Conservation (phyloP, 345 rosid species). For the Orychophragmus violaceus region DNA sequence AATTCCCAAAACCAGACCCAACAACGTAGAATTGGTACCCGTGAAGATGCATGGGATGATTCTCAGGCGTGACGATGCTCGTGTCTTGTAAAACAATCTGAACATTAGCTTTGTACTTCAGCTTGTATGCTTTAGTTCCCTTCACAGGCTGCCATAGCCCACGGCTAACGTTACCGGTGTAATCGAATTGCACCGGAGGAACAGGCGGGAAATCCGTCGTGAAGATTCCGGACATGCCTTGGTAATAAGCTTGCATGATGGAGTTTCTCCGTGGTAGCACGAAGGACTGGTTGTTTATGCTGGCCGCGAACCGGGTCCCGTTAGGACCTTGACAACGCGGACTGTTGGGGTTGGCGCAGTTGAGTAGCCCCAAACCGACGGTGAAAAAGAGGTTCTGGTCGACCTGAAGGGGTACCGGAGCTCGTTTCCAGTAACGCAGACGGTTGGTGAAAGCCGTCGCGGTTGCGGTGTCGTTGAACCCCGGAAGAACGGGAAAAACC, state of each 20-base stretch:
- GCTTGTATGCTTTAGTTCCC: slow-evolving; percentile 68
- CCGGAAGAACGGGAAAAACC: slow-evolving; percentile 65
- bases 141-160: slow-evolving; percentile 73
- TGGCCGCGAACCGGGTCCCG: slow-evolving; percentile 73
- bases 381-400: slow-evolving; percentile 64
- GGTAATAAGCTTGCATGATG: slow-evolving; percentile 85
- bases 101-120: slow-evolving; percentile 58
- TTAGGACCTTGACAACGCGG: slow-evolving; percentile 94
- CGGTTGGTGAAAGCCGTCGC: slow-evolving; percentile 60
- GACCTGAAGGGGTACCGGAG: slow-evolving; percentile 49
- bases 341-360: slow-evolving; percentile 65
- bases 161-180: slow-evolving; percentile 66
- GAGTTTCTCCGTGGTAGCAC: slow-evolving; percentile 63
- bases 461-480: slow-evolving; percentile 75
- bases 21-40: slow-evolving; percentile 72
- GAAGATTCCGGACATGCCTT: slow-evolving; percentile 62
- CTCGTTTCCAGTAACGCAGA: slow-evolving; percentile 43
- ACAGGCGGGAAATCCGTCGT: slow-evolving; percentile 84
- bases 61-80: slow-evolving; percentile 64
- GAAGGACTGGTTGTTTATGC: slow-evolving; percentile 77
- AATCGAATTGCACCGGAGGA: slow-evolving; percentile 66
- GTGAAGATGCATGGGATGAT: slow-evolving; percentile 92
- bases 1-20: slow-evolving; percentile 73
- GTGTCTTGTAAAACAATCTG: slow-evolving; percentile 82
- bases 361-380: slow-evolving; percentile 75